Evolutionary conservation across 805 yeast species (phyloP).

Genomic region (Kodamaea laetipori): DNA sequence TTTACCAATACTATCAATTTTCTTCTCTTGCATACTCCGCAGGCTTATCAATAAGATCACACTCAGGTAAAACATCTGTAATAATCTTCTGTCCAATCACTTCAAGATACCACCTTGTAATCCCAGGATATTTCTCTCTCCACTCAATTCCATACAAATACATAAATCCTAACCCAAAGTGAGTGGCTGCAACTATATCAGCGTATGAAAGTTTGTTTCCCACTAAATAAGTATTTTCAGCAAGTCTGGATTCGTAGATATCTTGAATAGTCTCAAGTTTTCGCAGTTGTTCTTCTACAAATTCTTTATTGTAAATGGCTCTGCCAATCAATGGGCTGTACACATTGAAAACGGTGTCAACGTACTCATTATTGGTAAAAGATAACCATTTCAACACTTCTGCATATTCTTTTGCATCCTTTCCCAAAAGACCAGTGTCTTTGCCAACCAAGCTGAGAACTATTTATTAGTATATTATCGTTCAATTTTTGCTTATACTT

Average conservation of each 20-base stretch:
- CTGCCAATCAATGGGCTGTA: conserved; percentile 65
- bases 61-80: too few relatives aligned
- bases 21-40: too few relatives aligned
- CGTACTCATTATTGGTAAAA: conserved; percentile 67
- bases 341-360: conserved; percentile 44
- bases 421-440: conserved; percentile 59
- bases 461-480: too few relatives aligned
- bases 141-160: conserved; percentile 63
- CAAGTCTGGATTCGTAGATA: conserved; percentile 37
- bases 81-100: conserved; percentile 24
- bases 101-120: conserved; percentile 72
- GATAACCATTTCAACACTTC: conserved; percentile 76
- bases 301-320: conserved; percentile 75
- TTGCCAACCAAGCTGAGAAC: conserved; percentile 49
- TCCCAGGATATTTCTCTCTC: conserved; percentile 62
- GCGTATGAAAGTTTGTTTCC: conserved; percentile 50
- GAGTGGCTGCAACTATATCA: conserved; percentile 40
- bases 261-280: conserved; percentile 24
- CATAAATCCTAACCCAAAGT: conserved; percentile 56
- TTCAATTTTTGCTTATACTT: too few relatives aligned
- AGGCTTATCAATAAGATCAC: too few relatives aligned
- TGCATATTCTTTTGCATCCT: conserved; percentile 62
- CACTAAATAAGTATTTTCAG: conserved; percentile 46
- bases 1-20: too few relatives aligned
- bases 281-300: conserved; percentile 48